Evolutionary conservation across 2,329 filamentous ascomycete genomes (phyloP).

Genomic region (Reticulascus tulasneorum): DNA sequence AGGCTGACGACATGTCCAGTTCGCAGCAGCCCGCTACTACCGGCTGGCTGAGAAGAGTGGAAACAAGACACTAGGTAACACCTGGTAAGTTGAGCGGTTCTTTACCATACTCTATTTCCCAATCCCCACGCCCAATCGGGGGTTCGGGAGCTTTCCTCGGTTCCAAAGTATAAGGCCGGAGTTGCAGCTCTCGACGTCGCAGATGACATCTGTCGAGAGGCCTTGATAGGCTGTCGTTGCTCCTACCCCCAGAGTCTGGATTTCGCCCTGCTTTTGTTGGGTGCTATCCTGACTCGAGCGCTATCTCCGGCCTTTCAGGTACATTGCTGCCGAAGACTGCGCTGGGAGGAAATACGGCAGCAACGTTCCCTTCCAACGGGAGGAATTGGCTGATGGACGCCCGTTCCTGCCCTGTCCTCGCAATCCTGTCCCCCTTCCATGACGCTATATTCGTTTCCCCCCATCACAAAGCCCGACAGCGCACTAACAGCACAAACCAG

Average conservation of each 20-base stretch:
- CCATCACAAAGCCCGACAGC: no score
- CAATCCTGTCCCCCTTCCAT: conserved; percentile 1
- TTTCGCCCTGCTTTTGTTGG: conserved; percentile 10
- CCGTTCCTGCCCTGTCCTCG: no score
- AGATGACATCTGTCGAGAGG: conserved; percentile 21
- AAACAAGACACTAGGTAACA: conserved; percentile 87
- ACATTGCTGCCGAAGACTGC: no score
- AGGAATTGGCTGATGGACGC: no score
- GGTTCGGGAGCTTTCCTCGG: conserved; percentile 5
- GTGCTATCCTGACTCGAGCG: conserved; percentile 1
- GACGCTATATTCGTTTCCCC: no score
- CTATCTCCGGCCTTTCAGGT: no score
- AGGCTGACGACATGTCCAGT: conserved; percentile 57
- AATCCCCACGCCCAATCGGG: no score
- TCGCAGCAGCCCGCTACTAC: conserved; percentile 82
- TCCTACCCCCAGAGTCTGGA: conserved; percentile 3
- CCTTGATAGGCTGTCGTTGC: conserved; percentile 29
- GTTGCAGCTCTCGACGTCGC: conserved; percentile 19
- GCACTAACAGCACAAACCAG: conserved; percentile 40
- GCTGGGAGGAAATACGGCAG: no score
- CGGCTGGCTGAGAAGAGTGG: conserved; percentile 85
- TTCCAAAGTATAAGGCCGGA: neutral
- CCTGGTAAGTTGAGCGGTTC: conserved; percentile 66
- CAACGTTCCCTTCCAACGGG: no score
- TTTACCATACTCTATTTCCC: conserved; percentile 10